Percentiles rank a stretch among this genome's conserved stretches.
Evolutionary conservation across 345 rosid species (phyloP).

Genomic region (Syzygium jambos): DNA sequence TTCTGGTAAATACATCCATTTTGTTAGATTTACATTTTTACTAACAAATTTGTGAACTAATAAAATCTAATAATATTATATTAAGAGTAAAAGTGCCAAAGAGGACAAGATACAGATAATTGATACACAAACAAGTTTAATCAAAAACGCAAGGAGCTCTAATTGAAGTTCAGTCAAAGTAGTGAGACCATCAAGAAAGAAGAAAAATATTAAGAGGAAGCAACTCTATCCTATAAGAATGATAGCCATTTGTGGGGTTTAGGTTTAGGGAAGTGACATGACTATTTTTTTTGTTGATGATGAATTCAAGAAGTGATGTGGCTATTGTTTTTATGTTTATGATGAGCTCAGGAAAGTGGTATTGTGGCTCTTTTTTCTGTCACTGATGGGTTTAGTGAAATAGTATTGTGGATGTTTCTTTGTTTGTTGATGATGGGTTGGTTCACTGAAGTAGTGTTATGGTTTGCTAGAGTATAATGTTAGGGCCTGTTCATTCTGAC

Average conservation of each 20-base stretch:
- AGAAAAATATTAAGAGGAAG: not conserved
- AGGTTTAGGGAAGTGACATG: no score
- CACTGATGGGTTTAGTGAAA: not conserved
- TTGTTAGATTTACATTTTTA: not conserved
- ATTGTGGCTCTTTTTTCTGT: no score
- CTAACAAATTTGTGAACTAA: no score
- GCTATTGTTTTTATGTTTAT: no score
- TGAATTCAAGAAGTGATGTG: no score
- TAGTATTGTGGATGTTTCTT: no score
- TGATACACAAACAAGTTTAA: no score
- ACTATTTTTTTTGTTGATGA: no score
- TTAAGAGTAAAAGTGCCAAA: not conserved
- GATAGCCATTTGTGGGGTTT: no score
- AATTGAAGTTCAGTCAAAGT: not conserved
- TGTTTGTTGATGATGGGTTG: not conserved
- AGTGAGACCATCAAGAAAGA: not conserved
- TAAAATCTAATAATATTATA: not conserved
- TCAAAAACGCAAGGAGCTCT: no score
- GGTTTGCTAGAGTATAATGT: not conserved
- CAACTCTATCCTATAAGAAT: no score
- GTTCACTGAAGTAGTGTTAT: not conserved
- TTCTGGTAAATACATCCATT: not conserved
- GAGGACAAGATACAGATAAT: not conserved
- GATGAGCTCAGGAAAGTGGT: rapidly evolving
- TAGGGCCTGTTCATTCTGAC: no score